Evolutionary conservation across 2,329 filamentous ascomycete genomes (phyloP), one percentile per base, ranked within the genome.

Genomic region (Bipolaris gigantea): DNA sequence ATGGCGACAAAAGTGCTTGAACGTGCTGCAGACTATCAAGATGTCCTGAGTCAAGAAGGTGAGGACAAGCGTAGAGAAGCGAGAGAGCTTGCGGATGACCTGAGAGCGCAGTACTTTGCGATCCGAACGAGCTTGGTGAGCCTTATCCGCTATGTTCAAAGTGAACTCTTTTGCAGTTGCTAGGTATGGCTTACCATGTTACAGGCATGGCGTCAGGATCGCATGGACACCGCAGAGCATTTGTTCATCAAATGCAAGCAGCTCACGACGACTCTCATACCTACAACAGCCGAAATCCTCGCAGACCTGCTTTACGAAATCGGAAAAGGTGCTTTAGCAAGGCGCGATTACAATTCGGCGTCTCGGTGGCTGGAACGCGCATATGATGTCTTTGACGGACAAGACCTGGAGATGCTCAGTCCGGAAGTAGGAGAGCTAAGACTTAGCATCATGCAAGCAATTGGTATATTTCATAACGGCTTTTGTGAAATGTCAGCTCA

Each of bases 151-250:
- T 5, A 5, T 11, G 15, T 25, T n/a, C 10, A 25, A 19, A 15
- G 4, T 8, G 18, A 9, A 18, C 23, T n/a, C 25, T 7, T 25
- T 8, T 3, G 6, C 16, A 15, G 11, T 16, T 16, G n/a, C 6
- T 18, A 15, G 18, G 18, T 23, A 11, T 19, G 19, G 27, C 23
- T 44, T 39, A 60, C 21, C 8, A 7, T 5, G 4, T 10, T 32
- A 18, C 23, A 93, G 90, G 83, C 87, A 27, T 96, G 88, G 86
- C 85, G 86, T 63, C 86, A 92, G 66, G 80, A 84, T 36, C 83
- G 87, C 36, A 78, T 89, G 13, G 89, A 93, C 53, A 82, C 92
- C 43, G 89, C 90, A 25, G 90, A 96, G 50, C 85, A 90, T 71
- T 85, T 94, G 79, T 92, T 88, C 71, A 74, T 73, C 33, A 89